Percentiles rank a stretch among this genome's conserved stretches.
Evolutionary conservation across 2,329 filamentous ascomycete genomes (phyloP).

Genomic region (Paraconiothyrium sp.): DNA sequence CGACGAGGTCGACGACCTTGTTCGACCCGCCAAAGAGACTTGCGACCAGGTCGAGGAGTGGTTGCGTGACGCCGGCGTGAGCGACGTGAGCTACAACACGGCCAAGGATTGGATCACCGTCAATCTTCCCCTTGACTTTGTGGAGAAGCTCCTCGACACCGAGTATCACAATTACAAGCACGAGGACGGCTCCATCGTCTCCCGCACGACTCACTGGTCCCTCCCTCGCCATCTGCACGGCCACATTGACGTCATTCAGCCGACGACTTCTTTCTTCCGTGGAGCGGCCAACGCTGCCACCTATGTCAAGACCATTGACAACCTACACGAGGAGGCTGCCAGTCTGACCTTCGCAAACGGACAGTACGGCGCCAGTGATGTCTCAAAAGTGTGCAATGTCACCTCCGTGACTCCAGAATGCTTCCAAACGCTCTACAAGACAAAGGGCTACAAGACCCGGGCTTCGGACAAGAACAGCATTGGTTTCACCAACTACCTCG

Average conservation of each 20-base stretch:
- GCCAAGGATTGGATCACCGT: slow-evolving; percentile 68
- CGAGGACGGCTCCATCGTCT: slow-evolving; percentile 61
- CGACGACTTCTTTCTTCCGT: slow-evolving; percentile 66
- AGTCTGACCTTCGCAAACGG: slow-evolving; percentile 13
- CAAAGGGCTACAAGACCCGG: slow-evolving; percentile 61
- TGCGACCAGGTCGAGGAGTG: slow-evolving; percentile 64
- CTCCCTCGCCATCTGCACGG: slow-evolving; percentile 66
- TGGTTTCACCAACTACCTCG: slow-evolving; percentile 61
- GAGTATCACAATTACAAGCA: slow-evolving; percentile 63
- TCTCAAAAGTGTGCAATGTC: slow-evolving; percentile 60
- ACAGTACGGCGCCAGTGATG: slow-evolving; percentile 40
- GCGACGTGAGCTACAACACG: slow-evolving; percentile 57
- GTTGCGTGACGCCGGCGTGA: slow-evolving; percentile 64
- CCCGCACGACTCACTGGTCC: slow-evolving; percentile 66
- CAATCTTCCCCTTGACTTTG: slow-evolving; percentile 60
- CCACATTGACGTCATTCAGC: slow-evolving; percentile 68
- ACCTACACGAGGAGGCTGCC: slow-evolving; percentile 17
- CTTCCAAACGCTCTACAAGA: slow-evolving; percentile 64
- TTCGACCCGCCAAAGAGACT: slow-evolving; percentile 63
- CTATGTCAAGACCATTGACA: slow-evolving; percentile 29
- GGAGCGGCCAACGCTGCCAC: slow-evolving; percentile 35
- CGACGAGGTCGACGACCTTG: slow-evolving; percentile 63
- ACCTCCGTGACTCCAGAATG: slow-evolving; percentile 63
- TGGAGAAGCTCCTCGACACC: slow-evolving; percentile 63
- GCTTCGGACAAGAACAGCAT: slow-evolving; percentile 56